Base-by-base conservation (phyloP, 192 early-diverging fungal genomes). In the Phlyctochytrium arcticum region DNA sequence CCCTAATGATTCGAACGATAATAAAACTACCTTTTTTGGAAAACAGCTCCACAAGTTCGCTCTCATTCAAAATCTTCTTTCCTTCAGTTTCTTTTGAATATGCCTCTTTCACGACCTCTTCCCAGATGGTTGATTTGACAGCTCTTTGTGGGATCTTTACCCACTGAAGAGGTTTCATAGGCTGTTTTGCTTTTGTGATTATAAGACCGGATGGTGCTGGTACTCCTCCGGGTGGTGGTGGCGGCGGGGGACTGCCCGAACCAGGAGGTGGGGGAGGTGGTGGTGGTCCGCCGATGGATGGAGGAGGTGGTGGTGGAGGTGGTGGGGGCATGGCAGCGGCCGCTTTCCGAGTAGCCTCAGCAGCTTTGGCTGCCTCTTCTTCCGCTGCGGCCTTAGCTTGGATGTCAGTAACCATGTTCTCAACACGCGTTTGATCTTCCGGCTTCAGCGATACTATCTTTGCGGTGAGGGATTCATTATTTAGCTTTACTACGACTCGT, bases 151-250 rank as follows among this genome's bases (percentile, higher is more conserved):
- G 55, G 19, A 83, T 48, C 55, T 83, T 83, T 0, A 47, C 42
- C 81, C 81, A 83, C 44, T 74, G 69, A 1, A 83, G 55, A 1
- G 65, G 65, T 67, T 83, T 68, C 68, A 69, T 82, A 26, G 55
- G 31, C 30, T 39, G 44, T 23, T 15, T 55, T 5, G 67, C 39
- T 53, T 79, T 70, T 21, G 53, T n/a, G 24, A 68, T 71, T 5
- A 59, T 37, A 5, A 65, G 31, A 30, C 44, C 54, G 26, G 71
- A 60, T 4, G 71, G 67, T 36, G 70, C 62, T 12, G 71, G 75
- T 21, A 70, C 54, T 0, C 44, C 56, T 48, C 59, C 57, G 17
- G 34, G 34, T 27, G 29, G 57, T 17, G 67, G 60, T 2, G 68
- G 68, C n/a, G 60, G 68, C 27, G 39, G 34, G 34, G 49, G 34